Percentiles rank a stretch among this genome's conserved stretches.
phyloP scores from a whole-genome alignment of 345 rosid species.

The Pugionium cornutum region DNA sequence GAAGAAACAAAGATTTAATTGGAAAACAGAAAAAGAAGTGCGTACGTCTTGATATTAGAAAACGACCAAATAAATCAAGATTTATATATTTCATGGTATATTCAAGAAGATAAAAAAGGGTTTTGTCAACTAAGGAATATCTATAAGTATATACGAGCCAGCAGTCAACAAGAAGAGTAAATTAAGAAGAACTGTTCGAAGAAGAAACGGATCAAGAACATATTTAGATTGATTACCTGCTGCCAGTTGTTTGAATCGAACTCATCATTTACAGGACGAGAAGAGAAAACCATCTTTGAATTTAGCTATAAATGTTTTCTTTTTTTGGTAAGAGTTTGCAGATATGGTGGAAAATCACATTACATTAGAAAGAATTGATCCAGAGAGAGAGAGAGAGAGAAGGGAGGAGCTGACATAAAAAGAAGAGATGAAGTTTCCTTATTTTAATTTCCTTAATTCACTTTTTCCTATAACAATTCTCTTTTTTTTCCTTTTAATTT shows the following conservation, averaged over 20 bases:
- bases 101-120: constrained; percentile 19
- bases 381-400: constrained; percentile 14
- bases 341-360: constrained; percentile 39
- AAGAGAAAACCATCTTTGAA: constrained; percentile 37
- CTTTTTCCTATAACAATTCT: constrained; percentile 4
- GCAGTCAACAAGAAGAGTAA: neutral
- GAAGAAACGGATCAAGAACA: constrained; percentile 19
- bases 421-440: constrained; percentile 36
- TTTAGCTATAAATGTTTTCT: constrained; percentile 11
- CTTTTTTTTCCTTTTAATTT: constrained; percentile 15
- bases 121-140: constrained; percentile 21
- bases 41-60: constrained; percentile 3
- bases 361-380: constrained; percentile 28
- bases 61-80: neutral
- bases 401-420: constrained; percentile 32
- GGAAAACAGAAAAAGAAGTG: constrained; percentile 4
- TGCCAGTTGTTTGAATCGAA: constrained; percentile 40
- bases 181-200: too few species aligned
- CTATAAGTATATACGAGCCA: constrained; percentile 25
- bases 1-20: constrained; percentile 3
- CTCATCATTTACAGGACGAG: constrained; percentile 39
- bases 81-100: constrained; percentile 25
- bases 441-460: constrained; percentile 8
- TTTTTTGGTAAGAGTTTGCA: constrained; percentile 20
- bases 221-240: constrained; percentile 35